Percentiles rank a stretch among this genome's conserved stretches.
Evolutionary conservation across 208 protist species (phyloP).

Genomic region (Vickermania spadyakhi): DNA sequence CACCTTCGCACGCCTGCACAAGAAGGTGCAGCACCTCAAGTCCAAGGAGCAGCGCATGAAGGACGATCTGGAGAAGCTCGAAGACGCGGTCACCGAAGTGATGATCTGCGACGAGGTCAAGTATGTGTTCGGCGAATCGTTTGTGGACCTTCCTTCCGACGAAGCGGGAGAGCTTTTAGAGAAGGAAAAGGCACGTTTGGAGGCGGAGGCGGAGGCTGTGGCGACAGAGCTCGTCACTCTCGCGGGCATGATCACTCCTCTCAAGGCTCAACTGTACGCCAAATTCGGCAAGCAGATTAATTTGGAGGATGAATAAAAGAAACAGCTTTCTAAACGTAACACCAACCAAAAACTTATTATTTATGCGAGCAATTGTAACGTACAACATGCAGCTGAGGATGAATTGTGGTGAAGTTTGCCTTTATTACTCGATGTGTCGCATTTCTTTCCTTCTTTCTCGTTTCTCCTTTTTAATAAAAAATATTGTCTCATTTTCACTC

Average conservation of each 20-base stretch:
- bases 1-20: conserved; percentile 71
- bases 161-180: conserved; percentile 49
- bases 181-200: conserved; percentile 33
- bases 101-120: conserved; percentile 59
- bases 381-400: no score
- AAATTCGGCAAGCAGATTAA: conserved; percentile 88
- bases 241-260: conserved; percentile 34
- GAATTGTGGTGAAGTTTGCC: no score
- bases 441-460: no score
- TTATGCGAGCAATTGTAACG: no score
- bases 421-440: no score
- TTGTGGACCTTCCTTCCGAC: conserved; percentile 65
- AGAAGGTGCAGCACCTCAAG: conserved; percentile 48
- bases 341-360: no score
- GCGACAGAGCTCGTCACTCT: conserved; percentile 45
- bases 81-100: conserved; percentile 44
- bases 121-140: conserved; percentile 83
- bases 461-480: no score
- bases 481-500: no score
- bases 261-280: conserved; percentile 85
- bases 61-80: conserved; percentile 67
- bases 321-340: no score
- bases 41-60: conserved; percentile 24
- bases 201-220: conserved; percentile 33
- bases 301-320: conserved; percentile 73